A percentile compares a stretch with the other conserved stretches of the same genome.
phyloP scores from a whole-genome alignment of 2,329 filamentous ascomycete species.

The Fusarium sp. region DNA sequence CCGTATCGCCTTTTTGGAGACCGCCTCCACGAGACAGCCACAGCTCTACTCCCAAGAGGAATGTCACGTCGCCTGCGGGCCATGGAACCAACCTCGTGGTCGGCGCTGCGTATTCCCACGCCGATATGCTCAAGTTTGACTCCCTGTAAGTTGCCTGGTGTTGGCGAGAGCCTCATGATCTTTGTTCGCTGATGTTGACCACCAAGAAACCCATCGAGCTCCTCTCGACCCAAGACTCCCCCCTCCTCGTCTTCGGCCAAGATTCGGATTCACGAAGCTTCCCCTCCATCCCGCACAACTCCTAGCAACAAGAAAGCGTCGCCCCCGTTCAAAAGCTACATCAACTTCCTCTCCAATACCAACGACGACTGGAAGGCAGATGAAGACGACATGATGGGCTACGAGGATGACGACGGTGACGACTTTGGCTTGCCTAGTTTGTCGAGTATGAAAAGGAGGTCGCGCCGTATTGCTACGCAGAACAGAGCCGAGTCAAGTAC shows the following conservation, averaged over 20 bases:
- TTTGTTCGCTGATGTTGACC: constrained; percentile 24
- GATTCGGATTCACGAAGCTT: constrained; percentile 66
- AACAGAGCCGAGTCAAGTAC: constrained; percentile 49
- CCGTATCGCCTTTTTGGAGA: constrained; percentile 91
- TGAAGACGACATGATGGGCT: constrained; percentile 83
- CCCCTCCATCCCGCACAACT: constrained; percentile 68
- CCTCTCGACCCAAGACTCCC: constrained; percentile 82
- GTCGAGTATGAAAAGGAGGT: constrained; percentile 88
- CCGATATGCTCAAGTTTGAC: constrained; percentile 92
- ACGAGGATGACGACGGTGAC: constrained; percentile 91
- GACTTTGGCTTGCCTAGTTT: constrained; percentile 96
- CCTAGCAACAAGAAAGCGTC: constrained; percentile 71
- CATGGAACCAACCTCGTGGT: constrained; percentile 83
- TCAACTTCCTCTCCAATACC: constrained; percentile 84
- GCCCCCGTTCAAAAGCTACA: constrained; percentile 79
- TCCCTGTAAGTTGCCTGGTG: constrained; percentile 72
- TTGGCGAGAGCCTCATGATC: background rate
- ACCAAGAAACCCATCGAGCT: constrained; percentile 71
- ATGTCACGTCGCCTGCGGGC: constrained; percentile 55
- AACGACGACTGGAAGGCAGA: constrained; percentile 87
- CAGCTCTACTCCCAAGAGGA: constrained; percentile 65
- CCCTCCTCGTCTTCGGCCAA: constrained; percentile 73
- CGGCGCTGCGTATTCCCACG: constrained; percentile 95
- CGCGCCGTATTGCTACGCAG: constrained; percentile 67
- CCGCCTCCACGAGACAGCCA: constrained; percentile 67